These are phyloP conservation scores for Knufia fluminis DNA, from an alignment of 2,329 filamentous ascomycete genomes.

Conservation along the genomic window DNA sequence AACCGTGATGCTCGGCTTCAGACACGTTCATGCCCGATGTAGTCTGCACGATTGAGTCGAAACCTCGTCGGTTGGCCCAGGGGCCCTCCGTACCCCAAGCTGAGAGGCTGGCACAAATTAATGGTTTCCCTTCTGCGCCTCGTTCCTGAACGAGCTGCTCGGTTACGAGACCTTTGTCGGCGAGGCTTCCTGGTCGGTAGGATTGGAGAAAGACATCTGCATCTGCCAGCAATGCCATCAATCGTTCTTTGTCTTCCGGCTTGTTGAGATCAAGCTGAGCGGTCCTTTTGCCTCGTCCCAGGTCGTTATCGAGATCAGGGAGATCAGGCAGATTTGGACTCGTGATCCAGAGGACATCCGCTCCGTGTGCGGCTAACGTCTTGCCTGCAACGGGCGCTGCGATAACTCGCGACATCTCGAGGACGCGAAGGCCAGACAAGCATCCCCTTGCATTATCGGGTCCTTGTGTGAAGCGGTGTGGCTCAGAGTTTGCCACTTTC, in stretches of 20 bases:
- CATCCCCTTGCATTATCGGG: slow-evolving; percentile 22
- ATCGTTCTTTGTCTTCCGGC: slow-evolving; percentile 18
- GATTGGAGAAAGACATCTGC: slow-evolving; percentile 39
- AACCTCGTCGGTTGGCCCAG: slow-evolving; percentile 41
- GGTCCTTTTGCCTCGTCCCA: slow-evolving; percentile 31
- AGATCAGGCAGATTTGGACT: slow-evolving; percentile 29
- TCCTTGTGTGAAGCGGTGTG: background rate
- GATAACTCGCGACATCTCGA: slow-evolving; percentile 33
- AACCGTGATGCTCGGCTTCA: slow-evolving; percentile 41
- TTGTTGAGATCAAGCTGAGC: slow-evolving; percentile 30
- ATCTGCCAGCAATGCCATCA: slow-evolving; percentile 27
- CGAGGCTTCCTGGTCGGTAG: slow-evolving; percentile 41
- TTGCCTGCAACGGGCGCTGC: slow-evolving; percentile 31
- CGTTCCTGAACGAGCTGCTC: slow-evolving; percentile 29
- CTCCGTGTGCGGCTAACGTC: slow-evolving; percentile 33
- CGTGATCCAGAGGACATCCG: slow-evolving; percentile 35
- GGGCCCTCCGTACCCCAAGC: slow-evolving; percentile 44
- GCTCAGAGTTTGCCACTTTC: slow-evolving; percentile 25
- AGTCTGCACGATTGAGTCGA: slow-evolving; percentile 49
- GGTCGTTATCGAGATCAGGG: slow-evolving; percentile 30
- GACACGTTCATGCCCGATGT: slow-evolving; percentile 48
- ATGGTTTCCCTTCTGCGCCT: slow-evolving; percentile 32
- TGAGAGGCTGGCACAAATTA: slow-evolving; percentile 45
- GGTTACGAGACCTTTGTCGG: slow-evolving; percentile 34
- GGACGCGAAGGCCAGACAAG: slow-evolving; percentile 33